phyloP scores from a whole-genome alignment of 176 grass and related monocot species.

The Luzula sylvatica region DNA sequence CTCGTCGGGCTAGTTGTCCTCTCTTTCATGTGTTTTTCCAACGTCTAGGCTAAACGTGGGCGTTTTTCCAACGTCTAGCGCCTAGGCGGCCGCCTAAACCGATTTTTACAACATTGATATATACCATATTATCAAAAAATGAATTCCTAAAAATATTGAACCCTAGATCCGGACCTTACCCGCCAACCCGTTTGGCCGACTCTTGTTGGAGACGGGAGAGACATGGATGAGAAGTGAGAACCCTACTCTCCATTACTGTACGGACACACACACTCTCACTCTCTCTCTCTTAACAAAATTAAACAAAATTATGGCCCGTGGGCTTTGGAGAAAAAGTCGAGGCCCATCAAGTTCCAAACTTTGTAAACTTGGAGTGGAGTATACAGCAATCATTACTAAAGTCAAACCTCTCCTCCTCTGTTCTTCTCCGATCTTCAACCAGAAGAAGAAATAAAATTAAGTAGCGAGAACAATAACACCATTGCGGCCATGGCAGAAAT shows the following conservation, averaged over 20 bases:
- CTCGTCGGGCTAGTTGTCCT: no score
- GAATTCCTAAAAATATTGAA: no score
- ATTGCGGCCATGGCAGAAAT: not conserved
- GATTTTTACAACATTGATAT: no score
- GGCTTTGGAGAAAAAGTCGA: not conserved
- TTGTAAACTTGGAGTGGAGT: not conserved
- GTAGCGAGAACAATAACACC: not conserved
- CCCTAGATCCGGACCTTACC: no score
- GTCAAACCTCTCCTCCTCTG: not conserved
- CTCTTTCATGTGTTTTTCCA: no score
- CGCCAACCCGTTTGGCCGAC: no score
- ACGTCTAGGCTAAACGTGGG: no score
- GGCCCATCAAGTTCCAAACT: not conserved
- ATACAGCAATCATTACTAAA: conserved; percentile 6
- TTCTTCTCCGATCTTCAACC: not conserved
- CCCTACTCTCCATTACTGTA: conserved; percentile 28
- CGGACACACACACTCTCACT: not conserved
- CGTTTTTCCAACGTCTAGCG: no score
- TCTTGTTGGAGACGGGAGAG: conserved; percentile 12
- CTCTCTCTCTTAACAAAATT: not conserved
- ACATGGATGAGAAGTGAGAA: conserved; percentile 12
- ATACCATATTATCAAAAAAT: no score
- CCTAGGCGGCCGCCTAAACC: no score
- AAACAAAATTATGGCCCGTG: not conserved
- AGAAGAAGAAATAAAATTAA: not conserved